These are phyloP conservation scores for Pseudomonodictys pantanalensis DNA, from an alignment of 495 filamentous ascomycete species.

Conservation along the genomic window DNA sequence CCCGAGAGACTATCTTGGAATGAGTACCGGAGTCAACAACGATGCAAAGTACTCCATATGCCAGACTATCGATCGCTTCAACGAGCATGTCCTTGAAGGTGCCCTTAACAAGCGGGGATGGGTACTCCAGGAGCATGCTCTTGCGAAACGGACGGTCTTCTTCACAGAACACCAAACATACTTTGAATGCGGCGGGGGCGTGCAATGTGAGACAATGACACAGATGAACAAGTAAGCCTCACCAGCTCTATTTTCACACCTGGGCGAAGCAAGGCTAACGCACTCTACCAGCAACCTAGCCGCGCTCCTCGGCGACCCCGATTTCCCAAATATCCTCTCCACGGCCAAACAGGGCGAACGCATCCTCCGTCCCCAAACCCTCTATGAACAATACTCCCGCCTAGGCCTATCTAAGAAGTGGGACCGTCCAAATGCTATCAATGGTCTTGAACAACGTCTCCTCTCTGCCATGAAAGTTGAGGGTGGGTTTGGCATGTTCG, in stretches of 20 bases:
- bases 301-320: slow-evolving; percentile 39
- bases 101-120: slow-evolving; percentile 41
- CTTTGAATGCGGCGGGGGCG: slow-evolving; percentile 44
- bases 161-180: slow-evolving; percentile 44
- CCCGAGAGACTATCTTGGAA: neutral
- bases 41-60: neutral
- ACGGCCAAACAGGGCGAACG: neutral
- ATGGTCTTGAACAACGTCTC: slow-evolving; percentile 38
- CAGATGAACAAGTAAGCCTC: slow-evolving; percentile 36
- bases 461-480: slow-evolving; percentile 11
- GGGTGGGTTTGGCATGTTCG: slow-evolving; percentile 27
- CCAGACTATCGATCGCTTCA: neutral
- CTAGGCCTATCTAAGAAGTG: slow-evolving; percentile 30
- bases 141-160: slow-evolving; percentile 44
- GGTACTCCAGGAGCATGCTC: slow-evolving; percentile 44
- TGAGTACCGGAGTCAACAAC: neutral
- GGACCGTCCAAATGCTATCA: slow-evolving; percentile 39
- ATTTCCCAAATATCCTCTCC: slow-evolving; percentile 36
- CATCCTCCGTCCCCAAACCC: slow-evolving; percentile 34
- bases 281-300: slow-evolving; percentile 30
- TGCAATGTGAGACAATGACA: slow-evolving; percentile 39
- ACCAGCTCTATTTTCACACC: neutral
- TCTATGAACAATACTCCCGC: slow-evolving; percentile 38
- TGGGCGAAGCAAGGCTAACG: neutral
- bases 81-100: slow-evolving; percentile 35